Conservation (phyloP, 139 green algal species). For the Gonium pectorale region DNA sequence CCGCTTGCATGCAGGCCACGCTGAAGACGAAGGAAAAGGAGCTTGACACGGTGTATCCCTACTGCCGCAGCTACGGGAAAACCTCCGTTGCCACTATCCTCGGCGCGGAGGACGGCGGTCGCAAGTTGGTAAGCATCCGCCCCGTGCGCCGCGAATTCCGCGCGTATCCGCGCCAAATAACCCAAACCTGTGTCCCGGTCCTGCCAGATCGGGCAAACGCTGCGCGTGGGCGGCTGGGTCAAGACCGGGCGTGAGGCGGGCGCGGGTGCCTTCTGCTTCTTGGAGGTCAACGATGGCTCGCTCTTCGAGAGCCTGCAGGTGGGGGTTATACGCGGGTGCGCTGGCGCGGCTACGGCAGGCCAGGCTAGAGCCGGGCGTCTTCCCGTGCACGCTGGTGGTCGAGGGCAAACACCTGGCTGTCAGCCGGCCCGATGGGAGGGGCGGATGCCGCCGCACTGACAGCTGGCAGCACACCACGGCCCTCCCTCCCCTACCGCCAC, state of each 20-base stretch:
- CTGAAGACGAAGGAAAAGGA: conserved; percentile 61
- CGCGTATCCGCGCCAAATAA: no score
- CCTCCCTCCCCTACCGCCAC: no score
- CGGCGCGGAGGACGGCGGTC: conserved; percentile 68
- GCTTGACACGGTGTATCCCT: conserved; percentile 60
- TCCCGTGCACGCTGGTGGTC: no score
- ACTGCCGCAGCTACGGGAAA: conserved; percentile 67
- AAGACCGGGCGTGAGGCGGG: conserved; percentile 96
- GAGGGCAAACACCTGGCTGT: no score
- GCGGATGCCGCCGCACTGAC: no score
- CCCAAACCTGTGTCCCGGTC: no score
- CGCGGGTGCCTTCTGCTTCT: conserved; percentile 93
- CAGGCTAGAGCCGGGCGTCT: no score
- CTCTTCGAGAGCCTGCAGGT: conserved; percentile 93
- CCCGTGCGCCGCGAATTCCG: no score
- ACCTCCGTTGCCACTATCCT: conserved; percentile 78
- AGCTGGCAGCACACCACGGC: no score
- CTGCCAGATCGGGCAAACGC: conserved; percentile 77
- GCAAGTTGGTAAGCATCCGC: conserved; percentile 66
- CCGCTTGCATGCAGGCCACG: conserved; percentile 27
- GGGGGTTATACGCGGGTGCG: neutral
- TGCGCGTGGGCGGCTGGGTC: conserved; percentile 97
- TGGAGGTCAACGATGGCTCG: conserved; percentile 98
- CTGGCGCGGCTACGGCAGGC: no score
- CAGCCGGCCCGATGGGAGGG: no score